Evolutionary conservation across 305 asterid genomes (phyloP), one percentile per base, ranked within the genome.

Genomic region (Striga hermonthica): DNA sequence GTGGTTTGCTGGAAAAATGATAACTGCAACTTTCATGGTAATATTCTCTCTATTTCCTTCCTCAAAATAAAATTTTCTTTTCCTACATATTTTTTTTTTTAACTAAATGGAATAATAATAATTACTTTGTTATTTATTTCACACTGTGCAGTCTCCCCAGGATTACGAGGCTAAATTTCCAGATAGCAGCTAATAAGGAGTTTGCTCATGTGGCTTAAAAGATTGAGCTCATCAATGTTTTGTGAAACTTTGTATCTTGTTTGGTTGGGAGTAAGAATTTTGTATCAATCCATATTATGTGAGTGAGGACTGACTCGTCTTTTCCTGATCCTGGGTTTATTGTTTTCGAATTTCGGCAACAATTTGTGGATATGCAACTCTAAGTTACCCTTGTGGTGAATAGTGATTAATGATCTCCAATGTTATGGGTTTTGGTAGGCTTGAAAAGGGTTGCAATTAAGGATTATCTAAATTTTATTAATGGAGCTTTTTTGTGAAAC

Each of bases 1-100:
- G 76, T 88, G 95, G 95, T 85, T 85, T 77, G 90, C 93, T 54
- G 93, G 90, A 64, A 85, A 85, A 75, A 85, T 85, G 93, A 85
- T 88, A 65, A 83, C 93, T 11, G 93, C 95, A 13, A 73, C 87
- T 28, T 88, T 71, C 78, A 75, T 88, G 91, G 95, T 88, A 74
- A 65, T 6, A 13, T 0, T 52, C 43, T 39, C 5, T 22, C 31
- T 22, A 2, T 22, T 22, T 28, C 9, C 6, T 6, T 48, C 15
- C 2, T 13, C 4, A 13, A 15, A 22, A 22, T 22, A 22, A 22
- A 22, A 22, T 65, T 57, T 9, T 16, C 31, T 22, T 64, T 40
- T 16, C 39, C 5, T 9, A 15, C 5, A 52, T 16, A 7, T 22
- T 22, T 14, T 52, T 52, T 35, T 16, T 56, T 56, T 56, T 39